phyloP scores from a whole-genome alignment of 495 filamentous ascomycete species.

The Penicillium steckii region DNA sequence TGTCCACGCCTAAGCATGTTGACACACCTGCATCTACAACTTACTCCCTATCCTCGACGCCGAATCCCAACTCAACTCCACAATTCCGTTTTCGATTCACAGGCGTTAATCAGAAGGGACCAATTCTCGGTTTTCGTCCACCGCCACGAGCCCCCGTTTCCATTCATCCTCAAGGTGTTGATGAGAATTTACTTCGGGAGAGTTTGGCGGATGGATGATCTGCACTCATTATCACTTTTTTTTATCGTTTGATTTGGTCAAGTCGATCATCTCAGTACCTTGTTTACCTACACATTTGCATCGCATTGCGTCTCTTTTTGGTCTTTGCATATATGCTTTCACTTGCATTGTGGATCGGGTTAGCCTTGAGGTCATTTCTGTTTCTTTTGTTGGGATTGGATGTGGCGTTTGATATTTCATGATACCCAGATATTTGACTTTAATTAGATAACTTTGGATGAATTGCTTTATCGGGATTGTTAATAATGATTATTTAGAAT shows the following conservation, averaged over 20 bases:
- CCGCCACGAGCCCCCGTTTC: conserved; percentile 29
- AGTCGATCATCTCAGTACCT: neutral
- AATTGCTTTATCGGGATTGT: too few relatives aligned
- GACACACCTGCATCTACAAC: neutral
- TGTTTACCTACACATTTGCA: neutral
- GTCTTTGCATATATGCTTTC: neutral
- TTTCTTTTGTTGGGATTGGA: neutral
- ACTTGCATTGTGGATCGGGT: neutral
- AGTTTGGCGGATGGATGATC: conserved; percentile 30
- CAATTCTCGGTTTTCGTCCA: conserved; percentile 40
- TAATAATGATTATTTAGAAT: too few relatives aligned
- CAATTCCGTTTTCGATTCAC: conserved; percentile 35
- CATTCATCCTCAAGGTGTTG: conserved; percentile 35
- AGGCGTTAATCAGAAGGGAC: conserved; percentile 50
- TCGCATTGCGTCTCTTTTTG: neutral
- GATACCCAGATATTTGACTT: neutral
- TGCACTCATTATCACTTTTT: neutral
- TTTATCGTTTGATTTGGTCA: neutral
- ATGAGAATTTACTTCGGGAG: conserved; percentile 41
- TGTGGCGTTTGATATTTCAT: neutral
- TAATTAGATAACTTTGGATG: too few relatives aligned
- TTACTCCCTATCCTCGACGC: neutral
- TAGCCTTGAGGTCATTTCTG: neutral
- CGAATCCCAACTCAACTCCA: neutral
- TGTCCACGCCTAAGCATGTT: neutral